Conservation (phyloP, 306 rosid species). For the Arachis hypogaea region DNA sequence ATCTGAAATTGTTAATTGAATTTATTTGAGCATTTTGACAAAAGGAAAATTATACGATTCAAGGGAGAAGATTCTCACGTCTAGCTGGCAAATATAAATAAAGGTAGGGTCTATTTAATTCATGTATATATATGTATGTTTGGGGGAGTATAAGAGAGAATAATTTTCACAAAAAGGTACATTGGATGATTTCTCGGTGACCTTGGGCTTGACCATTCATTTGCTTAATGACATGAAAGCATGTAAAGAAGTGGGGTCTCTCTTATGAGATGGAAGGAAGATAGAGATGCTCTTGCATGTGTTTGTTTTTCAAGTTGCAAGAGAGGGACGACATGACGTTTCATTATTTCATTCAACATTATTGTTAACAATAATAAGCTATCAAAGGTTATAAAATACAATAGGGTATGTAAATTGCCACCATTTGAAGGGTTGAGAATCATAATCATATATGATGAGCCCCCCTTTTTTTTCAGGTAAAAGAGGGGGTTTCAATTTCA, state of each 20-base stretch:
- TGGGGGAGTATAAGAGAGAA: slow-evolving; percentile 28
- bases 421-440: neutral
- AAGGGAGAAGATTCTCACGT: slow-evolving; percentile 19
- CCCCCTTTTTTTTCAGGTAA: neutral
- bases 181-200: slow-evolving; percentile 24
- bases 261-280: slow-evolving; percentile 1
- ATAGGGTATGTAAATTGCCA: neutral
- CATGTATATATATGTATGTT: neutral
- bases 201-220: slow-evolving; percentile 47
- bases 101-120: neutral
- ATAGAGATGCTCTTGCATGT: slow-evolving; percentile 9
- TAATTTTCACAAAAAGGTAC: slow-evolving; percentile 36
- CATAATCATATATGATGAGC: neutral
- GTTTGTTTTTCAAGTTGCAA: slow-evolving; percentile 12
- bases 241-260: slow-evolving; percentile 36
- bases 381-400: neutral
- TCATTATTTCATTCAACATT: neutral
- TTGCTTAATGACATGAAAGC: slow-evolving; percentile 38
- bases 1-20: neutral
- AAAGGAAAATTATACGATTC: neutral
- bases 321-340: neutral
- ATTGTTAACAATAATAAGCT: neutral
- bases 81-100: slow-evolving; percentile 10
- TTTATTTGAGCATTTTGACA: neutral
- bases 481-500: neutral